Conservation (phyloP, 768 basidiomycete species). For the Tricholomella constricta region DNA sequence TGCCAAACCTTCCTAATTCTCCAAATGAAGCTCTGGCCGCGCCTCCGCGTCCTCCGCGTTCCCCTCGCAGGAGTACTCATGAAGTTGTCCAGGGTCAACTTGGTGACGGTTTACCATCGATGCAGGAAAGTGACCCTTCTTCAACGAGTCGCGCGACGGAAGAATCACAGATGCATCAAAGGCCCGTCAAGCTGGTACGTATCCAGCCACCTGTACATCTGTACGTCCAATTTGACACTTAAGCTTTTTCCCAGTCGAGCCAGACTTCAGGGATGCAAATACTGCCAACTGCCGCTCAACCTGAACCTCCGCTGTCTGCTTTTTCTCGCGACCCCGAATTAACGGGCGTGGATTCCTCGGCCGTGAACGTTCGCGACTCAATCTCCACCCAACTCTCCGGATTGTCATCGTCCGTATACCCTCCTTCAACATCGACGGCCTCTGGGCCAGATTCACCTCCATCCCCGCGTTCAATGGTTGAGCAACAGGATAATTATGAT, state of each 20-base stretch:
- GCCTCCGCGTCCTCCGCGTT: slow-evolving; percentile 29
- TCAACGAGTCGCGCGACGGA: not conserved
- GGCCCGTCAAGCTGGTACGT: slow-evolving; percentile 39
- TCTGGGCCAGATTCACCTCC: slow-evolving; percentile 65
- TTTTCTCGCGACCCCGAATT: slow-evolving; percentile 51
- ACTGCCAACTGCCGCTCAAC: slow-evolving; percentile 21
- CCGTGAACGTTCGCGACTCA: slow-evolving; percentile 52
- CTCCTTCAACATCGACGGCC: slow-evolving; percentile 66
- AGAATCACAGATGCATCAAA: slow-evolving; percentile 14
- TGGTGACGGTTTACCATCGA: not conserved
- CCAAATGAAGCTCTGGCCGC: slow-evolving; percentile 12
- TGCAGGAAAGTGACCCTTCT: slow-evolving; percentile 4
- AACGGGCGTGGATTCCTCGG: slow-evolving; percentile 32
- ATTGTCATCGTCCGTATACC: slow-evolving; percentile 78
- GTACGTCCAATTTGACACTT: slow-evolving; percentile 2
- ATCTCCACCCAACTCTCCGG: slow-evolving; percentile 65
- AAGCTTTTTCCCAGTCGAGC: slow-evolving; percentile 15
- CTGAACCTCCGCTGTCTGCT: slow-evolving; percentile 44
- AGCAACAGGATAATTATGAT: slow-evolving; percentile 42
- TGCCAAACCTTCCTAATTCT: slow-evolving; percentile 13
- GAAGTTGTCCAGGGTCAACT: slow-evolving; percentile 1
- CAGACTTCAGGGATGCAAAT: slow-evolving; percentile 23
- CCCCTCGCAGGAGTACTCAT: slow-evolving; percentile 22
- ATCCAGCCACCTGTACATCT: slow-evolving; percentile 6
- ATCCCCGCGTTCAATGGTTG: slow-evolving; percentile 61